Conservation (phyloP, 805 yeast genomes). For the Metschnikowia proteae region DNA sequence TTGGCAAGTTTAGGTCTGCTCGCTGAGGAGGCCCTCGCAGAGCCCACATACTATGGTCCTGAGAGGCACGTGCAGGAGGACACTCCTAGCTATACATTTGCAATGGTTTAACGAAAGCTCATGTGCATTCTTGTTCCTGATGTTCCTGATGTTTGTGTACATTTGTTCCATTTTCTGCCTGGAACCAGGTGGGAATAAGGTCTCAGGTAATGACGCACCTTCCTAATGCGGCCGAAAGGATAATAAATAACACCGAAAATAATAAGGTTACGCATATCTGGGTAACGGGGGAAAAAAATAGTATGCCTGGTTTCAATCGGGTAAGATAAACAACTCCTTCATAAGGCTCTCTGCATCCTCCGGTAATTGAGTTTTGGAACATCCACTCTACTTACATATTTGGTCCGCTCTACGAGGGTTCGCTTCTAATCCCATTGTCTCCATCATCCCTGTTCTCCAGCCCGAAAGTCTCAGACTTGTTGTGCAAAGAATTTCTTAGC, state of each 20-base stretch:
- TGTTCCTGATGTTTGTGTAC: slow-evolving; percentile 9
- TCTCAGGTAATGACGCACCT: slow-evolving; percentile 5
- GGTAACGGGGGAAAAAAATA: slow-evolving; percentile 2
- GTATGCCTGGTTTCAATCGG: background rate
- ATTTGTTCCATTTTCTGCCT: slow-evolving; percentile 10
- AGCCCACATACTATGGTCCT: background rate
- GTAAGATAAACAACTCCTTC: slow-evolving; percentile 4
- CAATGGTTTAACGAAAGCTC: background rate
- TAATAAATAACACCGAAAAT: slow-evolving; percentile 5
- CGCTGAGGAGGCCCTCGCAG: background rate
- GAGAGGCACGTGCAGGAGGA: background rate
- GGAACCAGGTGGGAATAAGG: background rate
- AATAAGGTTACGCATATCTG: background rate
- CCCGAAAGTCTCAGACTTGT: background rate
- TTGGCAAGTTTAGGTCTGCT: background rate
- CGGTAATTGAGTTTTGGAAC: background rate
- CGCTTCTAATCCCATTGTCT: background rate
- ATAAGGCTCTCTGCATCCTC: slow-evolving; percentile 3
- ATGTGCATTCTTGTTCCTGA: background rate
- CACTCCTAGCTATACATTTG: background rate
- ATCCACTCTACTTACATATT: background rate
- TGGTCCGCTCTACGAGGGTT: background rate
- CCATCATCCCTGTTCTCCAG: background rate
- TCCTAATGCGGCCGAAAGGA: slow-evolving; percentile 5
- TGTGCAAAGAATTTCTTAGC: background rate